Evolutionary conservation across 169 alveolate species (phyloP), one percentile per base, ranked within the genome.

Genomic region (Ichthyophthirius multifiliis): DNA sequence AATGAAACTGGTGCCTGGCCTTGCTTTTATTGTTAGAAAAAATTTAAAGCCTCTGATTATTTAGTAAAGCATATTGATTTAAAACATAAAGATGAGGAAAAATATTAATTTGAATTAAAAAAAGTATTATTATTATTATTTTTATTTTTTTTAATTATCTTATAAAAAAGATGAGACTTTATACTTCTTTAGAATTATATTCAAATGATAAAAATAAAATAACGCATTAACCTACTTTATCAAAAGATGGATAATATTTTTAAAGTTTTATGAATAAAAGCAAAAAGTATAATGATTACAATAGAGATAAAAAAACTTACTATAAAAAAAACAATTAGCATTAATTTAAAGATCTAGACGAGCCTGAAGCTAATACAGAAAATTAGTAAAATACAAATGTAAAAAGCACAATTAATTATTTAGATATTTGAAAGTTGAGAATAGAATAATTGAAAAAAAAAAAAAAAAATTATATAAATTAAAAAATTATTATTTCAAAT

Each of bases 361-460:
- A 55, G 15, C 71, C 71, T 20, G 71, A 55, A 55, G 18, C 16
- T 55, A 39, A 39, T 18, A 55, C 23, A 3, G 71, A 55, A 1
- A 55, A 16, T n/a, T 16, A 55, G 13, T 27, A 27, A 13, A 15
- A 34, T 10, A 55, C 12, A 15, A 20, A 16, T 23, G 31, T 39
- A 27, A 39, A 34, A 20, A 39, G 71, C 23, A 39, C 71, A 27
- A 55, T 55, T 55, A 55, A 55, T 5, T 55, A 55, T 55, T 55
- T 55, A 55, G 71, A 55, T 27, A 55, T 55, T 55, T 55, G 71
- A 55, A n/a, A n/a, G n/a, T n/a, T n/a, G n/a, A n/a, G n/a, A n/a
- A n/a, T n/a, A n/a, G n/a, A n/a, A n/a, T n/a, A n/a, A n/a, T n/a
- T n/a, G n/a, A n/a, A n/a, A n/a, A n/a, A n/a, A n/a, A n/a, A n/a